Conservation (phyloP, 2,329 filamentous ascomycete genomes). For the Cladosporium colombiae region DNA sequence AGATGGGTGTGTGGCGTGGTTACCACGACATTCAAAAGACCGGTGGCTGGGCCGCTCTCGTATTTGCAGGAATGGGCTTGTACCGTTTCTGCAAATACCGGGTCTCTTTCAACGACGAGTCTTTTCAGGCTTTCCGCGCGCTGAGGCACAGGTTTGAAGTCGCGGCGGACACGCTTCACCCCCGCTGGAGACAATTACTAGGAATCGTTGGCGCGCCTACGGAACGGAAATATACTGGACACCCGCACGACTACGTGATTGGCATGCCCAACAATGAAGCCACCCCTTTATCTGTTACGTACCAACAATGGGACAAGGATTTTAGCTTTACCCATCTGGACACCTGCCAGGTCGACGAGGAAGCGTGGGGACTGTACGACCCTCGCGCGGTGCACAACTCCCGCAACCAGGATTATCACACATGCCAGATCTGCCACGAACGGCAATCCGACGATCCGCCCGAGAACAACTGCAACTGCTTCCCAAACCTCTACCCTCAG, state of each 20-base stretch:
- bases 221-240: conserved; percentile 47
- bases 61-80: conserved; percentile 60
- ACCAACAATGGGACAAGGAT: conserved; percentile 49
- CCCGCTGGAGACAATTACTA: conserved; percentile 52
- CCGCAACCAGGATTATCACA: conserved; percentile 31
- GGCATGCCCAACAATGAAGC: conserved; percentile 44
- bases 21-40: conserved; percentile 61
- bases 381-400: conserved; percentile 47
- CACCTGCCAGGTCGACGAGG: conserved; percentile 51
- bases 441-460: conserved; percentile 53
- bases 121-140: conserved; percentile 50
- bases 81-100: conserved; percentile 61
- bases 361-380: conserved; percentile 52
- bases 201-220: conserved; percentile 48
- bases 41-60: conserved; percentile 57
- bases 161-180: conserved; percentile 35
- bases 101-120: conserved; percentile 53
- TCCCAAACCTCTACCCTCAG: conserved; percentile 54
- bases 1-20: conserved; percentile 56
- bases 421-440: conserved; percentile 50
- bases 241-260: conserved; percentile 57
- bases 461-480: conserved; percentile 55
- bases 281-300: conserved; percentile 49
- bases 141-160: conserved; percentile 48
- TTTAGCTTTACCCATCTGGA: conserved; percentile 54